Evolutionary conservation across 179 eudicot species (phyloP), one percentile per base, ranked within the genome.

Genomic region (Patellifolia procumbens): DNA sequence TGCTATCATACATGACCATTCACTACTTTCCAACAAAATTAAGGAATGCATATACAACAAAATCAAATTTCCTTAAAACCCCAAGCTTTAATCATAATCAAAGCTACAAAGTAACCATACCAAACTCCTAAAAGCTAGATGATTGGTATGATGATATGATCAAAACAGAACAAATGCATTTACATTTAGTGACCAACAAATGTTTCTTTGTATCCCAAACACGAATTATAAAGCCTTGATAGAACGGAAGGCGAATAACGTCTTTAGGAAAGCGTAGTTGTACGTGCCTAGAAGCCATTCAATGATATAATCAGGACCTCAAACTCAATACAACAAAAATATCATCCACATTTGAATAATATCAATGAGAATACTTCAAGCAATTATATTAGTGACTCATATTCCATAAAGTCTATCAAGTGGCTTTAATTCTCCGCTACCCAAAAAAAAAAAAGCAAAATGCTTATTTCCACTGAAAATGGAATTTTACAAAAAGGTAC

Each of bases 371-470:
- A 12, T 56, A 53, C 46, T 76, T 42, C 32, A 69, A 12, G n/a
- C n/a, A n/a, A n/a, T n/a, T n/a, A n/a, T 58, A 71, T 35, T 28
- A 63, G 55, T 71, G 56, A 58, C 63, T 48, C 75, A 56, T 15
- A 69, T 69, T 60, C 29, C 45, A 56, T 19, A 55, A 76, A 58
- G 43, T 46, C 16, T 43, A 61, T 29, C 49, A 45, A 76, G 60
- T 69, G 35, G 79, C 72, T 64, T 70, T 63, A 80, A 31, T 70
- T 76, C 76, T 64, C 62, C 45, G 74, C 81, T 35, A 80, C 67
- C 70, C 56, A 12, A 17, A 34, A 32, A 28, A 29, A 20, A 65
- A 60, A 45, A 6, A 22, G 0, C 16, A 66, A 61, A 69, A 17
- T 24, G 42, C 64, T 53, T 4, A 51, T 66, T 65, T 9, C 31